Percentiles rank a stretch among this genome's conserved stretches.
These are phyloP conservation scores for Alisma plantagoaquatica DNA, from an alignment of 106 monocot genomes.

Conservation along the genomic window DNA sequence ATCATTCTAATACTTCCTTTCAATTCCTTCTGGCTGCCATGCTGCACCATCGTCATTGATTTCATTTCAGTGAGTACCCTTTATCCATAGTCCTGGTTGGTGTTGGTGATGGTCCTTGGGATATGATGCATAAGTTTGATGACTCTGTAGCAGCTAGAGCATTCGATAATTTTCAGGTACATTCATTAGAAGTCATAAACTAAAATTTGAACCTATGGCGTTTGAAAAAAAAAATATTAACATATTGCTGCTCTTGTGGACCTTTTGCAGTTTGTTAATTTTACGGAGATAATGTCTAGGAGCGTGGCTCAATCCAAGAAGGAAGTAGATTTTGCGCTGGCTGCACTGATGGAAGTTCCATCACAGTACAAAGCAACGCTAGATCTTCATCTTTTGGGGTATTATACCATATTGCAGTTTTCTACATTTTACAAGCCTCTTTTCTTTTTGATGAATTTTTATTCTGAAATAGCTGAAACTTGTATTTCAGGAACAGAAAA, in stretches of 20 bases:
- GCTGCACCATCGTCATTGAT: too few relatives aligned
- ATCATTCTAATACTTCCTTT: background rate
- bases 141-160: constrained; percentile 65
- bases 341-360: constrained; percentile 87
- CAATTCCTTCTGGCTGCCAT: too few relatives aligned
- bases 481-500: too few relatives aligned
- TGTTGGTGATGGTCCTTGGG: constrained; percentile 97
- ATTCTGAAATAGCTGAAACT: too few relatives aligned
- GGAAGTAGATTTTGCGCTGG: constrained; percentile 71
- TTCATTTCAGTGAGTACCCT: constrained; percentile 49
- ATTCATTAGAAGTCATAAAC: background rate
- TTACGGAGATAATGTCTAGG: constrained; percentile 75
- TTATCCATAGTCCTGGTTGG: constrained; percentile 89
- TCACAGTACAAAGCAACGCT: constrained; percentile 75
- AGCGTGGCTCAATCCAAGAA: constrained; percentile 41
- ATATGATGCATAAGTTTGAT: constrained; percentile 85
- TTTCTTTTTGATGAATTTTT: too few relatives aligned
- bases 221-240: too few relatives aligned
- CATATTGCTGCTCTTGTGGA: too few relatives aligned
- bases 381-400: constrained; percentile 72
- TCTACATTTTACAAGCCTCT: too few relatives aligned
- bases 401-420: too few relatives aligned
- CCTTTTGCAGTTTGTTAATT: constrained; percentile 87
- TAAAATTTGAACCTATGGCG: background rate
- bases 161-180: constrained; percentile 81